Evolutionary conservation across 768 basidiomycete genomes (phyloP).

Genomic region (Crepidotus variabilis): DNA sequence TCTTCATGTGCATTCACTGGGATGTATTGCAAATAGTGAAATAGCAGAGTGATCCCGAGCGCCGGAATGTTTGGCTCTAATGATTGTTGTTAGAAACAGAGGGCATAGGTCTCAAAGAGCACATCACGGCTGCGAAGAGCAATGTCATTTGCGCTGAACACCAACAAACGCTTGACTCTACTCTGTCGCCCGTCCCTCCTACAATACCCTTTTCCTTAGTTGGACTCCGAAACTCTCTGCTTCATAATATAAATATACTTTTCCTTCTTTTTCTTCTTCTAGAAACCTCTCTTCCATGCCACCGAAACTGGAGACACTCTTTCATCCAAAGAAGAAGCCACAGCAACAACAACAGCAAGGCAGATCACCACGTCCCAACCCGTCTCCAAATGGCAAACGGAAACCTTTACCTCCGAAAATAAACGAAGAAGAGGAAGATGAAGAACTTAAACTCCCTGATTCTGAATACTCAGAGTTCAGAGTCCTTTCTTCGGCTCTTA

Average conservation of each 20-base stretch:
- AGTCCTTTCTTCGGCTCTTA: constrained; percentile 74
- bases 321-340: constrained; percentile 65
- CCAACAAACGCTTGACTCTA: neutral
- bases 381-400: constrained; percentile 35
- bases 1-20: neutral
- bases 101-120: neutral
- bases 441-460: constrained; percentile 58
- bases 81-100: neutral
- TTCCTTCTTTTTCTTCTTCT: constrained; percentile 4
- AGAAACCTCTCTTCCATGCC: constrained; percentile 38
- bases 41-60: neutral
- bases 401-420: constrained; percentile 22
- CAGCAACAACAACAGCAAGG: constrained; percentile 32
- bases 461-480: constrained; percentile 72
- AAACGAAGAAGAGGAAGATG: constrained; percentile 28
- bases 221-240: neutral
- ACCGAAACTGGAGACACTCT: constrained; percentile 42
- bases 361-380: constrained; percentile 34
- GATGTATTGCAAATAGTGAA: neutral
- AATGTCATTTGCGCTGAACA: neutral
- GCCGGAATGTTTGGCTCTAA: neutral
- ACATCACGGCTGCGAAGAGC: neutral
- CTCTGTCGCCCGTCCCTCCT: neutral
- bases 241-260: neutral
- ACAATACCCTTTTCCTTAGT: neutral